These are phyloP conservation scores for Beauveria caledonica DNA, from an alignment of 2,329 filamentous ascomycete species.

Conservation along the genomic window DNA sequence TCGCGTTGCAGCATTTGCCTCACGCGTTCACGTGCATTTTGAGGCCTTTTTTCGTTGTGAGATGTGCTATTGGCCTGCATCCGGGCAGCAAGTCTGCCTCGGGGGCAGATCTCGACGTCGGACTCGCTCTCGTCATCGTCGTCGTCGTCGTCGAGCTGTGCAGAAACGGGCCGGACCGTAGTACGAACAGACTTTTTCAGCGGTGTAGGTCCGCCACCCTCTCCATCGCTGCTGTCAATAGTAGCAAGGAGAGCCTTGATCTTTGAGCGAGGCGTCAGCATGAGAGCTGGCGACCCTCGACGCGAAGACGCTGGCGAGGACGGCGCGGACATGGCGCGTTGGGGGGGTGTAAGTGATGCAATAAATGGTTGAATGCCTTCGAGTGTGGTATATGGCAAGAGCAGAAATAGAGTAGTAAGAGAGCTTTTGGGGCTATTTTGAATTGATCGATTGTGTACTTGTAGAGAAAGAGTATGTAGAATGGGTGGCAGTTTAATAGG, in stretches of 20 bases:
- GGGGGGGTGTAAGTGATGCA: neutral
- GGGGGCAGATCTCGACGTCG: constrained; percentile 38
- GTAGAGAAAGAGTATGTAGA: neutral
- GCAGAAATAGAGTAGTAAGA: neutral
- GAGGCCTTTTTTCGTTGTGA: constrained; percentile 16
- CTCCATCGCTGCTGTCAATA: constrained; percentile 42
- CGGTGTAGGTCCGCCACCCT: constrained; percentile 15
- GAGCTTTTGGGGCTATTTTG: neutral
- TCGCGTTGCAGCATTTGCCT: constrained; percentile 33
- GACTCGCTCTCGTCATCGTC: constrained; percentile 41
- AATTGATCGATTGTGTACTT: neutral
- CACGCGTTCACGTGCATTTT: constrained; percentile 33
- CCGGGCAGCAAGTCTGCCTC: constrained; percentile 55
- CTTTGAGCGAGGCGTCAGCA: constrained; percentile 45
- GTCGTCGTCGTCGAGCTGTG: constrained; percentile 31
- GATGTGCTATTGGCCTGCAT: constrained; percentile 39
- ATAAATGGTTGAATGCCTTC: neutral
- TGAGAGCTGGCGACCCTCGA: constrained; percentile 32
- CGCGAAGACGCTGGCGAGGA: constrained; percentile 36
- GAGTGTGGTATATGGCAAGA: neutral
- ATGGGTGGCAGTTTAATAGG: neutral
- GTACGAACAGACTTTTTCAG: constrained; percentile 18
- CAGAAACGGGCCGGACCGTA: constrained; percentile 14
- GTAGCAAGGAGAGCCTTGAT: constrained; percentile 44
- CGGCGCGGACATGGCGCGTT: constrained; percentile 25